Percentiles rank a stretch among this genome's conserved stretches.
Conservation (phyloP, 164 flowering plant species). For the Platanus orientalis region DNA sequence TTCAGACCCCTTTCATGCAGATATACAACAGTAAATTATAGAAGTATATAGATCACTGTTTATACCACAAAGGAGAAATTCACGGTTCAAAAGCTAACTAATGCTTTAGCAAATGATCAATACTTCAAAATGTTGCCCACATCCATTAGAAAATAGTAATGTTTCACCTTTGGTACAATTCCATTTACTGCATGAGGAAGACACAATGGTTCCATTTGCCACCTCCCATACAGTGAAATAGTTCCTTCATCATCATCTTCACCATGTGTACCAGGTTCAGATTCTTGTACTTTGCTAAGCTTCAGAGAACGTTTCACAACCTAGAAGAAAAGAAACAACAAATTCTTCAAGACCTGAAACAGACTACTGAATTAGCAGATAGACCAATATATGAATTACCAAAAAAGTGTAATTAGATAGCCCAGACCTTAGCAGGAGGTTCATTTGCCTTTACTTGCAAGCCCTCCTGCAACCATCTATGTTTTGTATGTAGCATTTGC, state of each 20-base stretch:
- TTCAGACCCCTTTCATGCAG: background rate
- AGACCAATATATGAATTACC: background rate
- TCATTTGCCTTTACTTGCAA: slow-evolving; percentile 71
- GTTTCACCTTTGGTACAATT: slow-evolving; percentile 76
- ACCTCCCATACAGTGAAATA: slow-evolving; percentile 71
- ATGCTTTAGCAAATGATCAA: background rate
- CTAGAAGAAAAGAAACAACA: slow-evolving; percentile 24
- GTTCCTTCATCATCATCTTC: slow-evolving; percentile 37
- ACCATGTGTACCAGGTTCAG: slow-evolving; percentile 39
- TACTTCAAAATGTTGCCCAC: background rate
- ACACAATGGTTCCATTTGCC: slow-evolving; percentile 78
- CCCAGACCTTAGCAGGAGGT: slow-evolving; percentile 71
- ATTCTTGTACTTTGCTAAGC: slow-evolving; percentile 28
- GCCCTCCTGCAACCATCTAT: slow-evolving; percentile 89
- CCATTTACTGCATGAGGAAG: slow-evolving; percentile 87
- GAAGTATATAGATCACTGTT: background rate
- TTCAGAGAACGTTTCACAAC: slow-evolving; percentile 54
- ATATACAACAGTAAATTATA: background rate
- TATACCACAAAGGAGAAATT: too few relatives aligned
- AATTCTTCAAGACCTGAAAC: background rate
- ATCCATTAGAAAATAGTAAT: background rate
- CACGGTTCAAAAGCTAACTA: background rate
- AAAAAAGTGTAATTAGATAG: slow-evolving; percentile 5
- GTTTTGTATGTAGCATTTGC: slow-evolving; percentile 68
- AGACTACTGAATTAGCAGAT: background rate